Evolutionary conservation across 139 green algal genomes (phyloP).

Genomic region (Medakamo hakoo): DNA sequence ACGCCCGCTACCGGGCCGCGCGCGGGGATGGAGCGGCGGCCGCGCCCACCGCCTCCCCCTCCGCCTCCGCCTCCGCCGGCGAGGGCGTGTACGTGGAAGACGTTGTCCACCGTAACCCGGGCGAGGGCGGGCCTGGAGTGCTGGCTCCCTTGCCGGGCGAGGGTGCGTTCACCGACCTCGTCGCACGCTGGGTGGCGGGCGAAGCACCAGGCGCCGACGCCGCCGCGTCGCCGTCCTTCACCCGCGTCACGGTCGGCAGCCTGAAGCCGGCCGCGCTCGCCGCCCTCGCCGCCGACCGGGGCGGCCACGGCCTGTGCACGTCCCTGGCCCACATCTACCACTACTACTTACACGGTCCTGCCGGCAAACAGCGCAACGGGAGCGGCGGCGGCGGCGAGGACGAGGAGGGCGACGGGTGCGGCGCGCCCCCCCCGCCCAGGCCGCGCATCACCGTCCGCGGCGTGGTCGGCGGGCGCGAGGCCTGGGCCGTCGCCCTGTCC

Average conservation of each 20-base stretch:
- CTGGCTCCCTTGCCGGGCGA: too few relatives aligned
- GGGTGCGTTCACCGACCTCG: slow-evolving; percentile 13
- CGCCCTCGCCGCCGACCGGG: slow-evolving; percentile 22
- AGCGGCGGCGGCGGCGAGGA: neutral
- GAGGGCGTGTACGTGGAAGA: slow-evolving; percentile 59
- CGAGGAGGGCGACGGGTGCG: neutral
- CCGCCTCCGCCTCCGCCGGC: neutral
- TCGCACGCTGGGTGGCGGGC: slow-evolving; percentile 10
- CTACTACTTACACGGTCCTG: slow-evolving; percentile 63
- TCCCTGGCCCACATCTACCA: slow-evolving; percentile 70
- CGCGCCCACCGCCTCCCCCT: neutral
- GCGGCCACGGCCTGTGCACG: slow-evolving; percentile 11
- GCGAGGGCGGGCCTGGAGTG: too few relatives aligned
- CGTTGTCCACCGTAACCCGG: slow-evolving; percentile 44
- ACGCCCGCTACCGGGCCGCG: slow-evolving; percentile 33
- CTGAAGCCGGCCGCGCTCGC: slow-evolving; percentile 43
- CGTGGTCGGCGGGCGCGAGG: neutral
- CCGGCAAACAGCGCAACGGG: slow-evolving; percentile 20
- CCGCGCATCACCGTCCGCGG: slow-evolving; percentile 45
- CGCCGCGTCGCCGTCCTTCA: slow-evolving; percentile 26
- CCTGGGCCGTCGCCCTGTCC: slow-evolving; percentile 22
- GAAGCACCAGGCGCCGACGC: slow-evolving; percentile 2
- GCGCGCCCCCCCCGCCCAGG: slow-evolving; percentile 14
- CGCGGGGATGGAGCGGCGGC: neutral
- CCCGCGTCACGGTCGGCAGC: slow-evolving; percentile 39